Percentiles rank a stretch among this genome's conserved stretches.
Conservation (phyloP, 1,139 yeast species). For the Meyerozyma carpophila region DNA sequence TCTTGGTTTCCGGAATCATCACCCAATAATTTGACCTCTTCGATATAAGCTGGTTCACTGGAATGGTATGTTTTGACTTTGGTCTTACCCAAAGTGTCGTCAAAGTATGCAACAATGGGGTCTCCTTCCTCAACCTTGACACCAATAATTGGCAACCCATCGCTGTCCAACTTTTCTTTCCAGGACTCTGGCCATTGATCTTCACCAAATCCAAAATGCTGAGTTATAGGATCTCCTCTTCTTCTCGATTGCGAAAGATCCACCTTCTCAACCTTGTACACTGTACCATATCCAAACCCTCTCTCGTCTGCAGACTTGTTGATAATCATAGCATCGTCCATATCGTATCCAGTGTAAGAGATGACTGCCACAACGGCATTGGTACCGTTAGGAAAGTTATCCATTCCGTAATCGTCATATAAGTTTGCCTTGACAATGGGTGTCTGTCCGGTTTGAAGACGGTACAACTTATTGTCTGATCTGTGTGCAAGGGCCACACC, state of each 20-base stretch:
- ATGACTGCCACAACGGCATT: constrained; percentile 98
- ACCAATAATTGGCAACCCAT: constrained; percentile 92
- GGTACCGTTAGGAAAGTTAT: constrained; percentile 96
- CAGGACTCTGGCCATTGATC: constrained; percentile 91
- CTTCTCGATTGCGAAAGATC: constrained; percentile 76
- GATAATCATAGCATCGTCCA: constrained; percentile 99
- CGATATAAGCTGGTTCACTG: constrained; percentile 90
- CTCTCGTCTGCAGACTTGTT: constrained; percentile 96
- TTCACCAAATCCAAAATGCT: constrained; percentile 90
- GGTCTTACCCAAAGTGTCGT: constrained; percentile 87
- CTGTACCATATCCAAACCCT: constrained; percentile 97
- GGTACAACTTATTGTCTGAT: constrained; percentile 90
- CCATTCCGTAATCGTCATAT: constrained; percentile 96
- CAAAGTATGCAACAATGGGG: constrained; percentile 89
- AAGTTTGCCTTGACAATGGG: constrained; percentile 93
- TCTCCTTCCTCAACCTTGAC: constrained; percentile 89
- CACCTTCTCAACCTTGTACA: constrained; percentile 88
- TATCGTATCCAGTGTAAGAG: constrained; percentile 98
- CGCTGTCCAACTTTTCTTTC: constrained; percentile 83
- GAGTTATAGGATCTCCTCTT: constrained; percentile 91
- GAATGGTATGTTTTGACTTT: constrained; percentile 91
- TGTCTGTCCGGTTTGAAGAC: constrained; percentile 92
- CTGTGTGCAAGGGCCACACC: constrained; percentile 92
- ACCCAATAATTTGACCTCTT: constrained; percentile 88
- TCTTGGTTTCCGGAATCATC: constrained; percentile 78